Conservation (phyloP, 768 basidiomycete species). For the Auriculariales sp. region DNA sequence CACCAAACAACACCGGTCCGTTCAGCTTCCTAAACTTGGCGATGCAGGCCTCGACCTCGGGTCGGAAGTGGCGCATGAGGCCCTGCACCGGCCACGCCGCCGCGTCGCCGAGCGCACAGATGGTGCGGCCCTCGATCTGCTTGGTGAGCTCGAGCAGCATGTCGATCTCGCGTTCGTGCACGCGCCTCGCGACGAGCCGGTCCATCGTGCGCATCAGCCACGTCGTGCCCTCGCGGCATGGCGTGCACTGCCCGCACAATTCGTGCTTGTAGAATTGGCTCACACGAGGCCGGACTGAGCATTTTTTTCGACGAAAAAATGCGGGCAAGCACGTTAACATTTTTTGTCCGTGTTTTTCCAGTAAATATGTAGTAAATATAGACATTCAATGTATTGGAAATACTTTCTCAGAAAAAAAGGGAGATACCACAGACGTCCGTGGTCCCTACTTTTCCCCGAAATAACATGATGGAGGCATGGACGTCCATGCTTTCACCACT, state of each 20-base stretch:
- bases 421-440: no score
- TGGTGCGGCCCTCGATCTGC: conserved; percentile 93
- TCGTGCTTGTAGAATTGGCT: conserved; percentile 99
- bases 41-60: conserved; percentile 84
- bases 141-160: conserved; percentile 95
- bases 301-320: no score
- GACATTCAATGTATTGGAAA: no score
- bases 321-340: no score
- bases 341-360: no score
- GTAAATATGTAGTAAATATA: no score
- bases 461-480: no score
- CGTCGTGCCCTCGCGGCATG: conserved; percentile 87
- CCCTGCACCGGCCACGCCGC: conserved; percentile 99
- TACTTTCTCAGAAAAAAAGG: no score
- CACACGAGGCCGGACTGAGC: no score
- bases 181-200: conserved; percentile 84
- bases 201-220: conserved; percentile 99
- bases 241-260: conserved; percentile 94
- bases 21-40: conserved; percentile 56
- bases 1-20: conserved; percentile 83
- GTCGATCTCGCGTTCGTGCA: conserved; percentile 87
- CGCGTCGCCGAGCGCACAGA: conserved; percentile 92
- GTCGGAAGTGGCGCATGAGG: conserved; percentile 94
- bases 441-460: no score
- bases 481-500: no score